A percentile compares a stretch with the other conserved stretches of the same genome.
These are phyloP conservation scores for Neofusicoccum ribis DNA, from an alignment of 2,329 filamentous ascomycete genomes.

Conservation along the genomic window DNA sequence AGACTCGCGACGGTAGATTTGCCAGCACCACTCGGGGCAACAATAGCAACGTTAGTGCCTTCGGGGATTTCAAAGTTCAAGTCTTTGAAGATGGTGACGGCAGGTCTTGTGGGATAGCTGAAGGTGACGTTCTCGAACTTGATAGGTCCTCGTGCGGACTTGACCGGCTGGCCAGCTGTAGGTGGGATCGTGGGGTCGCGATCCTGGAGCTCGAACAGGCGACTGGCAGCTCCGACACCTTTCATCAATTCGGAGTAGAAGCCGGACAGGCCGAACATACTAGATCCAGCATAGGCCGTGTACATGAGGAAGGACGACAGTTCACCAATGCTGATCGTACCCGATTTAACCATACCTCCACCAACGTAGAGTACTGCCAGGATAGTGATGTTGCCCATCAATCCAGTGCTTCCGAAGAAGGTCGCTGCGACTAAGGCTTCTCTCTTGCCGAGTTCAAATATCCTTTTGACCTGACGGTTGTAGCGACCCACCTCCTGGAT, in stretches of 20 bases:
- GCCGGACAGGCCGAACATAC: conserved; percentile 87
- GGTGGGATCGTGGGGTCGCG: conserved; percentile 82
- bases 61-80: conserved; percentile 89
- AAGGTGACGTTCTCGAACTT: conserved; percentile 84
- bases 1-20: conserved; percentile 96
- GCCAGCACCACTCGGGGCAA: conserved; percentile 91
- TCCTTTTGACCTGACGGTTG: conserved; percentile 86
- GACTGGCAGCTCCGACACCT: conserved; percentile 92
- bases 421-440: conserved; percentile 88
- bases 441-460: conserved; percentile 82
- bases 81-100: conserved; percentile 86
- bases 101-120: conserved; percentile 89
- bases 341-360: conserved; percentile 83
- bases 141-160: conserved; percentile 84
- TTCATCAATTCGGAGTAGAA: conserved; percentile 99
- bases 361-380: conserved; percentile 87
- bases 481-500: conserved; percentile 87
- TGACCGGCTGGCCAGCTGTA: conserved; percentile 76
- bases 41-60: conserved; percentile 92
- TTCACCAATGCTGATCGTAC: conserved; percentile 85
- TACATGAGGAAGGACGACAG: conserved; percentile 98
- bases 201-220: conserved; percentile 94
- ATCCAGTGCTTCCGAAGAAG: conserved; percentile 84
- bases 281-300: conserved; percentile 81
- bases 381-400: conserved; percentile 96